These are phyloP conservation scores for Elongisporangium undulatum DNA, from an alignment of 352 stramenopile genomes.

Conservation along the genomic window DNA sequence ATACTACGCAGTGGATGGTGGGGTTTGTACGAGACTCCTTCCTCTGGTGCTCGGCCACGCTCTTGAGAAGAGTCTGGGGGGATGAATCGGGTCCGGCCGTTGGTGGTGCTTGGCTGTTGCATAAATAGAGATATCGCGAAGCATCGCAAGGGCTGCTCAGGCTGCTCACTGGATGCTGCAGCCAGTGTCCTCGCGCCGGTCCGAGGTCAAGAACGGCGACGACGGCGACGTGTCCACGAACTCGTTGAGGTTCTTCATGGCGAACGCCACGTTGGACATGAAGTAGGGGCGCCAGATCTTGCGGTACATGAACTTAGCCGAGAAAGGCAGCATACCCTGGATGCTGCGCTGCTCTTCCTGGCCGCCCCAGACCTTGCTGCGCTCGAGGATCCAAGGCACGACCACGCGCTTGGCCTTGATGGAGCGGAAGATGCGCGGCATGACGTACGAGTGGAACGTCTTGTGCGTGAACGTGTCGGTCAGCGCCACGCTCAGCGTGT, in stretches of 20 bases:
- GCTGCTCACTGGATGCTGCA: not conserved
- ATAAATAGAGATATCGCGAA: not conserved
- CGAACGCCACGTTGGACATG: slow-evolving; percentile 67
- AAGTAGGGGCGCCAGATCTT: slow-evolving; percentile 85
- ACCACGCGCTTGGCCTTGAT: slow-evolving; percentile 78
- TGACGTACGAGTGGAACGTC: slow-evolving; percentile 72
- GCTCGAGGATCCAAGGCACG: slow-evolving; percentile 84
- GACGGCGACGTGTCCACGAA: slow-evolving; percentile 25
- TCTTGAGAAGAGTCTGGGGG: not conserved
- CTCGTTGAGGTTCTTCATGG: slow-evolving; percentile 80
- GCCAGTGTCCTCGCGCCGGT: not conserved
- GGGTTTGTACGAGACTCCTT: not conserved
- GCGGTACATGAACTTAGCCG: slow-evolving; percentile 75
- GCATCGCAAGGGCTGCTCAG: not conserved
- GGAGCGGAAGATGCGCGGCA: slow-evolving; percentile 69
- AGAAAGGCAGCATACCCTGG: slow-evolving; percentile 68
- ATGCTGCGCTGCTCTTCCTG: slow-evolving; percentile 63
- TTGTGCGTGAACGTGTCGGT: slow-evolving; percentile 56
- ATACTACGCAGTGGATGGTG: not conserved
- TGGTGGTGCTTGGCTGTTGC: not conserved
- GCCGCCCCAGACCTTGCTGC: slow-evolving; percentile 81
- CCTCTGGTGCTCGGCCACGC: not conserved
- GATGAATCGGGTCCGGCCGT: not conserved
- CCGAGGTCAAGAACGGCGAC: not conserved
- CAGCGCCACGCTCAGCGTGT: slow-evolving; percentile 53